Percentiles rank a stretch among this genome's conserved stretches.
These are phyloP conservation scores for Gentiana macrophylla DNA, from an alignment of 257 asterid genomes.

Conservation along the genomic window DNA sequence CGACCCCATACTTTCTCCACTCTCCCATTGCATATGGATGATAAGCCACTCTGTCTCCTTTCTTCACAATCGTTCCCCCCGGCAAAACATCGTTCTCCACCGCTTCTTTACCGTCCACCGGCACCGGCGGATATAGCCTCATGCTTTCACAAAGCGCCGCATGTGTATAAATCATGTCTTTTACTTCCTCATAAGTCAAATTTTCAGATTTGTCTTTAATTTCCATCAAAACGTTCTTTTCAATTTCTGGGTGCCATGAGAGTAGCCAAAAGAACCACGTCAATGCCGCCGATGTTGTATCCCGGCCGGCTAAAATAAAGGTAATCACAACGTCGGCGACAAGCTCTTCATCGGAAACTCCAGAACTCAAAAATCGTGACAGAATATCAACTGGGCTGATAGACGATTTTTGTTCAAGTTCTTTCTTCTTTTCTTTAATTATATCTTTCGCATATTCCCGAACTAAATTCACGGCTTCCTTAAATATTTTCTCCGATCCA, in stretches of 20 bases:
- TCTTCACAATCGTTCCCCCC: slow-evolving; percentile 32
- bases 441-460: slow-evolving; percentile 28
- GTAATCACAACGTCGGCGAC: slow-evolving; percentile 41
- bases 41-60: slow-evolving; percentile 32
- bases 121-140: slow-evolving; percentile 46
- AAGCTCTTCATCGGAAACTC: slow-evolving; percentile 30
- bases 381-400: slow-evolving; percentile 23
- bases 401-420: slow-evolving; percentile 6
- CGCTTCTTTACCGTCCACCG: slow-evolving; percentile 26
- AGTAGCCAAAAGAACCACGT: slow-evolving; percentile 57
- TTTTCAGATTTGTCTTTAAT: slow-evolving; percentile 2
- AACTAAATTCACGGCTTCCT: slow-evolving; percentile 6
- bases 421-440: slow-evolving; percentile 22
- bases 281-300: slow-evolving; percentile 45
- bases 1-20: slow-evolving; percentile 32
- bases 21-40: slow-evolving; percentile 52
- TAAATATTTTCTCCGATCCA: neutral
- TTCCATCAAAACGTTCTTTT: slow-evolving; percentile 18
- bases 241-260: slow-evolving; percentile 16
- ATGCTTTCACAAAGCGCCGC: slow-evolving; percentile 34
- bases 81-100: slow-evolving; percentile 34
- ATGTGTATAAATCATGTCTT: slow-evolving; percentile 34
- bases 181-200: slow-evolving; percentile 27
- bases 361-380: slow-evolving; percentile 35
- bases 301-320: slow-evolving; percentile 50